Conservation (phyloP, 169 alveolate genomes). For the Cytauxzoon felis region DNA sequence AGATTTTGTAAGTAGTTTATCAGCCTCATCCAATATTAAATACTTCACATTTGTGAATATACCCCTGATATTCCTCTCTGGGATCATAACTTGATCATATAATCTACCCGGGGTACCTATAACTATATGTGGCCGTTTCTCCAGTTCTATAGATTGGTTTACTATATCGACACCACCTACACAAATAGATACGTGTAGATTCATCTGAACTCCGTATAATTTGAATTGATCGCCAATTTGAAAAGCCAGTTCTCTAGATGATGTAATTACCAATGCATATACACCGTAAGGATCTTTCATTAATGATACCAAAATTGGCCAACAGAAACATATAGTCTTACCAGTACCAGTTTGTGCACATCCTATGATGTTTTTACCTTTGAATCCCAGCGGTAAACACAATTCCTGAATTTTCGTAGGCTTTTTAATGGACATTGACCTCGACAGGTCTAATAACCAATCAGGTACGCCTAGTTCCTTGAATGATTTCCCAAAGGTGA, state of each 20-base stretch:
- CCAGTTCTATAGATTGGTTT: slow-evolving; percentile 68
- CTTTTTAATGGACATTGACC: slow-evolving; percentile 60
- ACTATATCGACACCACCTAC: slow-evolving; percentile 91
- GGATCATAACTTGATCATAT: slow-evolving; percentile 75
- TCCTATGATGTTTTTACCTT: slow-evolving; percentile 86
- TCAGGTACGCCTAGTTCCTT: slow-evolving; percentile 69
- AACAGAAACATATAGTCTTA: slow-evolving; percentile 95
- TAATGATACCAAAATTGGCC: slow-evolving; percentile 90
- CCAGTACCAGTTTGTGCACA: slow-evolving; percentile 98
- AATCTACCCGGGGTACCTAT: slow-evolving; percentile 97
- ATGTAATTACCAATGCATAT: slow-evolving; percentile 90
- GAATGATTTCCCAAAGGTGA: slow-evolving; percentile 39
- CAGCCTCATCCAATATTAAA: slow-evolving; percentile 97
- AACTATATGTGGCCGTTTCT: slow-evolving; percentile 90
- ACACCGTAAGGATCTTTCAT: slow-evolving; percentile 92
- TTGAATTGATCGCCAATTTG: slow-evolving; percentile 93
- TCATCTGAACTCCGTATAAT: slow-evolving; percentile 86
- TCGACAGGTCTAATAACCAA: slow-evolving; percentile 68
- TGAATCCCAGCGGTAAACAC: slow-evolving; percentile 85
- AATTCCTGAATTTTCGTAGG: slow-evolving; percentile 89
- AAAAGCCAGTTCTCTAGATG: slow-evolving; percentile 96
- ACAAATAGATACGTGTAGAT: slow-evolving; percentile 77
- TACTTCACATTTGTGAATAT: slow-evolving; percentile 80
- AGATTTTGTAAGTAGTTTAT: slow-evolving; percentile 82
- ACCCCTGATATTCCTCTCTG: slow-evolving; percentile 65